Evolutionary conservation across 805 yeast species (phyloP).

Genomic region (Wickerhamiella occidentalis): DNA sequence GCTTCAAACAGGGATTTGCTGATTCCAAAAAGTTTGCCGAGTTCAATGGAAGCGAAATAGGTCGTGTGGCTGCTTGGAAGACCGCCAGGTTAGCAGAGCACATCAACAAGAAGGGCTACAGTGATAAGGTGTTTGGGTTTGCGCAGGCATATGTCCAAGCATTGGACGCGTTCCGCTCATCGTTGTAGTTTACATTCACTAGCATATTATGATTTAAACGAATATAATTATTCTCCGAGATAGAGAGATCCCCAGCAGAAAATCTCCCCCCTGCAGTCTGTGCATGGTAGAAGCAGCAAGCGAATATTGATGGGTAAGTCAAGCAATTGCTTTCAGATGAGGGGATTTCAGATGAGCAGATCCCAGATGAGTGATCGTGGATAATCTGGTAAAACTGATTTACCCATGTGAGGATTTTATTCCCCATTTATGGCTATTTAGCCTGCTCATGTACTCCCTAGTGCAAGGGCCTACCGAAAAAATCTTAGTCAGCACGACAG

Average conservation of each 20-base stretch:
- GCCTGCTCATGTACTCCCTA: too few relatives aligned
- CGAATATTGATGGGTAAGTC: too few relatives aligned
- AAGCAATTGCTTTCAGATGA: too few relatives aligned
- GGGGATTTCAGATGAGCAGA: too few relatives aligned
- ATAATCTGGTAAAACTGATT: too few relatives aligned
- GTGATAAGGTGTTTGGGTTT: constrained; percentile 71
- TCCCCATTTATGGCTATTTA: too few relatives aligned
- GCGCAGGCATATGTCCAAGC: constrained; percentile 74
- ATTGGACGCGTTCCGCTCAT: constrained; percentile 28
- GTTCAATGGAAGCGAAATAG: constrained; percentile 58
- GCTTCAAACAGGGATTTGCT: constrained; percentile 60
- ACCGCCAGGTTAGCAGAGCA: constrained; percentile 53
- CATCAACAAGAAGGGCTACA: constrained; percentile 39
- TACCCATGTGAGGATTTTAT: too few relatives aligned
- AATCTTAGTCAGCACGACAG: neutral
- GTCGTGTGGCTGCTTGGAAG: constrained; percentile 63
- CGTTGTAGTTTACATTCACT: neutral
- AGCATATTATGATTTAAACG: neutral
- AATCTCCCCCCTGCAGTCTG: too few relatives aligned
- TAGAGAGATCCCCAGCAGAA: too few relatives aligned
- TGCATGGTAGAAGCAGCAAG: too few relatives aligned
- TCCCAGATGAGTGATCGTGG: too few relatives aligned
- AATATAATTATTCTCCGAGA: too few relatives aligned
- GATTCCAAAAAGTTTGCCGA: constrained; percentile 61
- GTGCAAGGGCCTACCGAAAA: neutral